Percentiles rank a stretch among this genome's conserved stretches.
phyloP scores from a whole-genome alignment of 495 filamentous ascomycete species.

The Viridothelium virens region DNA sequence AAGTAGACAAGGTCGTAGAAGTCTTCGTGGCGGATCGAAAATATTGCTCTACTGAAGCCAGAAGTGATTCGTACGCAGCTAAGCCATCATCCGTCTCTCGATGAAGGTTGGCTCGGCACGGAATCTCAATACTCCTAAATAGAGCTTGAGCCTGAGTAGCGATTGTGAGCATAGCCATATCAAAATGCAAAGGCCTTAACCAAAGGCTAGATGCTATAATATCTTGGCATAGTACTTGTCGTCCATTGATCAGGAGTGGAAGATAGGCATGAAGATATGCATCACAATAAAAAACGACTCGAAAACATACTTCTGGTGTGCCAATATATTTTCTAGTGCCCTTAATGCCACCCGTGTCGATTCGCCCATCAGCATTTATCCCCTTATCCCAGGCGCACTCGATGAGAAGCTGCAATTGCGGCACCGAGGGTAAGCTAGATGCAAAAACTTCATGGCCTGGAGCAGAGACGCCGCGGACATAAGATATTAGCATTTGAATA shows the following conservation, averaged over 20 bases:
- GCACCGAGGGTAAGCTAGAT: constrained; percentile 57
- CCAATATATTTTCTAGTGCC: constrained; percentile 93
- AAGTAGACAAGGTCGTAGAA: background rate
- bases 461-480: constrained; percentile 52
- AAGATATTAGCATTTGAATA: constrained; percentile 86
- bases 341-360: constrained; percentile 80
- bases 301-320: constrained; percentile 56
- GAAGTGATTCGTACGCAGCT: constrained; percentile 41
- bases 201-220: background rate
- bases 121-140: constrained; percentile 11
- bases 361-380: constrained; percentile 62
- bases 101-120: constrained; percentile 12
- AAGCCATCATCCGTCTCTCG: background rate
- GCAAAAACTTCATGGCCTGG: constrained; percentile 46
- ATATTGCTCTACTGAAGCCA: constrained; percentile 62
- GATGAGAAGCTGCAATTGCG: constrained; percentile 78
- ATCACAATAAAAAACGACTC: no score
- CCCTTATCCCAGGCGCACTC: constrained; percentile 84
- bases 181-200: background rate
- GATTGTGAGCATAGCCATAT: background rate
- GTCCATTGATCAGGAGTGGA: no score
- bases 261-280: no score
- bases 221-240: no score
- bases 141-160: constrained; percentile 15
- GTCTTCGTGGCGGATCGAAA: constrained; percentile 45